A percentile compares a stretch with the other conserved stretches of the same genome.
Conservation (phyloP, 2,329 filamentous ascomycete genomes). For the Talaromyces sp. region DNA sequence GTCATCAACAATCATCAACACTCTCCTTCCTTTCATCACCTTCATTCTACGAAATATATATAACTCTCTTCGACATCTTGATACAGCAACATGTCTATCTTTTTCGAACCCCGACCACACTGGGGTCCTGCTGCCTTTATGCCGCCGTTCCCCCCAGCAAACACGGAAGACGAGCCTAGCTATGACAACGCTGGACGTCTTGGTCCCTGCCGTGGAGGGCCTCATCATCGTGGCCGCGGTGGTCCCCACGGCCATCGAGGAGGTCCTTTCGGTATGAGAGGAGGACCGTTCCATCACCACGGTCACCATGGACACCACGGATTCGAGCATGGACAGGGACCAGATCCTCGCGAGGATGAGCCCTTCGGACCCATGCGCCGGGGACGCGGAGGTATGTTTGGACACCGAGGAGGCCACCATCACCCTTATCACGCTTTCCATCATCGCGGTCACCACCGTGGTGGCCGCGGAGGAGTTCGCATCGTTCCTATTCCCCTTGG, state of each 20-base stretch:
- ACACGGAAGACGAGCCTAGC: neutral
- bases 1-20: neutral
- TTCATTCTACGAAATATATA: too few relatives aligned
- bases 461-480: constrained; percentile 23
- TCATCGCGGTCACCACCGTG: constrained; percentile 24
- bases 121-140: neutral
- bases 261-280: neutral
- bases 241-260: constrained; percentile 7
- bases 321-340: neutral
- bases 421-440: constrained; percentile 7
- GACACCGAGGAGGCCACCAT: constrained; percentile 1
- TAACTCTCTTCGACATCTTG: neutral
- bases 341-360: constrained; percentile 15
- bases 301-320: neutral
- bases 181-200: neutral
- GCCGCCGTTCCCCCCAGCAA: neutral
- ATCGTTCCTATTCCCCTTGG: neutral
- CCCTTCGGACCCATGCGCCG: neutral
- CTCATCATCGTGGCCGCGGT: constrained; percentile 4
- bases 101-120: neutral
- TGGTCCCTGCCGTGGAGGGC: neutral
- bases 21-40: neutral
- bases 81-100: neutral
- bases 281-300: neutral
- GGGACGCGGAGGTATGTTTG: constrained; percentile 13